Conservation (phyloP, 192 early-diverging fungal species). For the Coemansia sp. region DNA sequence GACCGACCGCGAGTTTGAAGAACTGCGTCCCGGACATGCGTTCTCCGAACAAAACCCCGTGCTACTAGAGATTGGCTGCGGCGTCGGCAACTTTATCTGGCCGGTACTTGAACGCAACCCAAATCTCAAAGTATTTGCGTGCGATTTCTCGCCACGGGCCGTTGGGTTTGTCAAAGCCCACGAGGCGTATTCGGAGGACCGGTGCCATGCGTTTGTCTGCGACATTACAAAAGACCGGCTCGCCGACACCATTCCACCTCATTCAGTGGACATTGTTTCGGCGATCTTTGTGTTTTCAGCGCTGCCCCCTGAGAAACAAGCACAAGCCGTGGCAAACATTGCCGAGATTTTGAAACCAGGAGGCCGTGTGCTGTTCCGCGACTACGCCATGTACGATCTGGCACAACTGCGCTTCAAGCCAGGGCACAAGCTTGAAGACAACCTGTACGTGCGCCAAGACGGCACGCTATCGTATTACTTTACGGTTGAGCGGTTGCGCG, state of each 20-base stretch:
- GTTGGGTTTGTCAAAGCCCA: conserved; percentile 89
- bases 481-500: conserved; percentile 59
- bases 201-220: conserved; percentile 91
- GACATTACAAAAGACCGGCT: conserved; percentile 80
- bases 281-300: conserved; percentile 97
- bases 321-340: conserved; percentile 78
- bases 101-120: conserved; percentile 83
- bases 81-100: conserved; percentile 95
- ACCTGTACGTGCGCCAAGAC: conserved; percentile 97
- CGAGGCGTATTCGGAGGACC: conserved; percentile 64
- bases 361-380: conserved; percentile 84
- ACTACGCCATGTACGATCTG: conserved; percentile 98
- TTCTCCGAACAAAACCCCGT: conserved; percentile 32
- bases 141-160: conserved; percentile 89
- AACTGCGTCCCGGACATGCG: conserved; percentile 58
- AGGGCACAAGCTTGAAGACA: conserved; percentile 83
- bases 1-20: conserved; percentile 91
- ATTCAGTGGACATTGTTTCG: conserved; percentile 84
- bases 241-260: conserved; percentile 70
- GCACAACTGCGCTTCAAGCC: conserved; percentile 96
- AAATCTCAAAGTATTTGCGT: conserved; percentile 86
- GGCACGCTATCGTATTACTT: conserved; percentile 96
- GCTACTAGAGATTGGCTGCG: conserved; percentile 95
- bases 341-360: conserved; percentile 84
- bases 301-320: conserved; percentile 82